Conservation (phyloP, 129 eudicot species). For the Escallonia rubra region DNA sequence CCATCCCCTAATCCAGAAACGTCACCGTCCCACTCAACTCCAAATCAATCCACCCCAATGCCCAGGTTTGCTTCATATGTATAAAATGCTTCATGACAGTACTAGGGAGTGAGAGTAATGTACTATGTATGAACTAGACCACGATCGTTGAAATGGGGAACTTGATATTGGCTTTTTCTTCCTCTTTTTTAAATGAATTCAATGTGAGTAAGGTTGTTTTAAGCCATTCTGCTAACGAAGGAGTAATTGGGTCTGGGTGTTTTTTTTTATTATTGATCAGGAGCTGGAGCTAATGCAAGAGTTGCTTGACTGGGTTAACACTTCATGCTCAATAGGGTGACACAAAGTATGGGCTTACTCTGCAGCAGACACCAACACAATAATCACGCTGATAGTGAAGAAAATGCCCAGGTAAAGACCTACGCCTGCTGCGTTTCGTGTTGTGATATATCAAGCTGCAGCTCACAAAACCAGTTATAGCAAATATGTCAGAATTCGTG, state of each 20-base stretch:
- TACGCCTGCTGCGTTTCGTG: background rate
- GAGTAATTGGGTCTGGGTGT: too few relatives aligned
- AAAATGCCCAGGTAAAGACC: conserved; percentile 59
- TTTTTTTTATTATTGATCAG: background rate
- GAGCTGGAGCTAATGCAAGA: conserved; percentile 21
- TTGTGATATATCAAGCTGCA: background rate
- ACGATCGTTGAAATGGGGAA: too few relatives aligned
- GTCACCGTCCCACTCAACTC: too few relatives aligned
- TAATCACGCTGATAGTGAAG: conserved; percentile 64
- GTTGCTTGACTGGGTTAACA: conserved; percentile 34
- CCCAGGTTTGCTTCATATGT: too few relatives aligned
- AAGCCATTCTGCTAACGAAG: background rate
- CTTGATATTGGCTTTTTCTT: too few relatives aligned
- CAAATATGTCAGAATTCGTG: conserved; percentile 8
- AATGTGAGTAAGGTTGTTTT: too few relatives aligned
- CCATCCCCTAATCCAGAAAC: too few relatives aligned
- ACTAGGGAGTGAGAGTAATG: too few relatives aligned
- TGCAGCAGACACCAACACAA: conserved; percentile 67
- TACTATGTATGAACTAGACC: too few relatives aligned
- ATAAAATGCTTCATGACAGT: too few relatives aligned
- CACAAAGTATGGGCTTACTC: conserved; percentile 64
- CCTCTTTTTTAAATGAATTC: too few relatives aligned
- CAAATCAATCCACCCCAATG: too few relatives aligned
- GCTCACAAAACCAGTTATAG: background rate
- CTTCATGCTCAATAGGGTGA: conserved; percentile 39